Evolutionary conservation across 345 rosid genomes (phyloP), one percentile per base, ranked within the genome.

Genomic region (Arabidopsis suecica): DNA sequence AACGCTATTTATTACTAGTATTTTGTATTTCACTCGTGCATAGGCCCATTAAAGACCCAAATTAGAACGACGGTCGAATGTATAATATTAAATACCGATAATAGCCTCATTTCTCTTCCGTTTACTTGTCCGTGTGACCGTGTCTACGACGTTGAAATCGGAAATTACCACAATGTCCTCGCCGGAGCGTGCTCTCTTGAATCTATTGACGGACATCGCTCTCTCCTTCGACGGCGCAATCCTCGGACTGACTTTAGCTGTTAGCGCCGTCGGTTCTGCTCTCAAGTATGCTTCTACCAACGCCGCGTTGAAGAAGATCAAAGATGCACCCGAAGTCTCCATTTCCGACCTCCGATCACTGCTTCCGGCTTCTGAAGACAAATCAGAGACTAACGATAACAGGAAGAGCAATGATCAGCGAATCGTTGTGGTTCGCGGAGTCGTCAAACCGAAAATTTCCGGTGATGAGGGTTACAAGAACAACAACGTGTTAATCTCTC

Each of bases 211-310:
- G 44, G 91, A 85, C 28, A 67, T 94, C 53, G 96, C 91, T 34
- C 71, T 91, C 34, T 94, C 98, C 53, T 87, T 85, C 69, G 98
- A 94, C 81, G 98, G 99, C 40, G 99, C 97, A 20, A 70, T 90
- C 48, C 81, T 95, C 55, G 98, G 99, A 6, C 81, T 79, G 1
- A 85, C 89, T 73, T 82, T 95, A 1, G 94, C 98, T 1, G 84
- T 81, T 69, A 77, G 82, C 51, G 91, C 97, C 54, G 82, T 86
- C 7, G 89, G 97, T 18, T 80, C 96, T 18, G 61, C 83, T 53
- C 25, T 83, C 63, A 82, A 82, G 48, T 82, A 74, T 76, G 77
- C 80, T 2, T 80, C 86, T 14, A 73, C 64, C 69, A 81, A 91
- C 73, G 78, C 87, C 28, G 87, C 97, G 60, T 84, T 91, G 53